Evolutionary conservation across 2,329 filamentous ascomycete species (phyloP), one percentile per base, ranked within the genome.

Genomic region (Trichoderma polysporum): DNA sequence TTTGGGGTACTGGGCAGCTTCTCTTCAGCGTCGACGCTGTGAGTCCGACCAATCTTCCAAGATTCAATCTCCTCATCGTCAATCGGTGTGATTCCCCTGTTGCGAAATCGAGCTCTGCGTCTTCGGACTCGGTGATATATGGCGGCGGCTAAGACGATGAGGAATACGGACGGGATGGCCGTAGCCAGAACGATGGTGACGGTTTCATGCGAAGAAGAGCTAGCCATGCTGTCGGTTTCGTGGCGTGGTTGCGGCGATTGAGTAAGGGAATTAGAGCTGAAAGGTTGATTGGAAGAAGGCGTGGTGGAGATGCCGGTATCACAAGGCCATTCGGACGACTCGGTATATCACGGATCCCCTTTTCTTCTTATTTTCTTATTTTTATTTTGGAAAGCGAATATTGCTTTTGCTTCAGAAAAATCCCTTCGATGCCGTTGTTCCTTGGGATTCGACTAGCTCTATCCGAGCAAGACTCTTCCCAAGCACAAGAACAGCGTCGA

Each of bases 41-140:
- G 71, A 66, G 10, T 45, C 59, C 70, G 74, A 62, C 77, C 79
- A 31, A 78, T 77, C 72, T 86, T 88, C 88, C 88, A 90, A 4
- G 85, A 87, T 70, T 86, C 85, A 67, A 90, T 90, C 74, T 90
- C 88, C 68, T 89, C 86, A 71, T 90, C 88, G 69, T 85, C 83
- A 68, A 90, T 88, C 13, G 88, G 87, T 0, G 86, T 86, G 52
- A 86, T 85, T 56, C 85, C 86, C 59, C 87, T 79, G 59, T 81
- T 80, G 70, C 85, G 81, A 65, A 88, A 79, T 25, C 60, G 79
- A 29, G 75, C 72, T 53, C 74, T 79, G 49, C 79, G 80, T 49
- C 80, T 77, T 47, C 75, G 78, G 17, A 79, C 75, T 59, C 79
- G 76, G 68, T 78, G 82, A 39, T 80, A 71, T 53, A 82, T 73